A percentile compares a stretch with the other conserved stretches of the same genome.
These are phyloP conservation scores for Starmerella vaccinii DNA, from an alignment of 805 yeast genomes.

Conservation along the genomic window DNA sequence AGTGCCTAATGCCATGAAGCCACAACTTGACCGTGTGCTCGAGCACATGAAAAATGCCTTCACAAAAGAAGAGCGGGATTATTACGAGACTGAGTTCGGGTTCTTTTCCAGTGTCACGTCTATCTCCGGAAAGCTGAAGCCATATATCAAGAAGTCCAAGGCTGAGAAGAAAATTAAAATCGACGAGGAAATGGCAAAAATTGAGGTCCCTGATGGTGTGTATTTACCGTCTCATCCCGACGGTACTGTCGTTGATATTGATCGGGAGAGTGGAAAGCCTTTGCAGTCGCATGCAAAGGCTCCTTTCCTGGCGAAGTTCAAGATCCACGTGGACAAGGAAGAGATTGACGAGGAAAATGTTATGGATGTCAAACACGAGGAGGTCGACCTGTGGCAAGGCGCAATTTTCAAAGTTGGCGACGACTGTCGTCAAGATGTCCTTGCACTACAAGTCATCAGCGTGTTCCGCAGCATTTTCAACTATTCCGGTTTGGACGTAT, in stretches of 20 bases:
- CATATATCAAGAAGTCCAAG: conserved; percentile 84
- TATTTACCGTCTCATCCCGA: conserved; percentile 95
- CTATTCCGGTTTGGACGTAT: conserved; percentile 77
- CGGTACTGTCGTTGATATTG: conserved; percentile 85
- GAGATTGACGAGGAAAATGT: conserved; percentile 22
- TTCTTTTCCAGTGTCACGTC: conserved; percentile 87
- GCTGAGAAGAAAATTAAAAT: conserved; percentile 94
- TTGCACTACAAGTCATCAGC: conserved; percentile 84
- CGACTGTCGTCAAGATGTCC: conserved; percentile 94
- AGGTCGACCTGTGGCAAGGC: conserved; percentile 70
- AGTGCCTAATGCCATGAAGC: conserved; percentile 72
- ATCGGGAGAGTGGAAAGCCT: conserved; percentile 85
- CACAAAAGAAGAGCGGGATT: conserved; percentile 47
- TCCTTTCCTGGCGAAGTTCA: conserved; percentile 94
- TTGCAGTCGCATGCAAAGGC: conserved; percentile 98
- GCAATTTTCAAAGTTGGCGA: conserved; percentile 99
- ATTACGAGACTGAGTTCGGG: conserved; percentile 71
- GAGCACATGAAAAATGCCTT: conserved; percentile 53
- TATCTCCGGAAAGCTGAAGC: conserved; percentile 90
- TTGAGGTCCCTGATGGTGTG: conserved; percentile 66
- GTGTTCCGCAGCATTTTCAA: conserved; percentile 87
- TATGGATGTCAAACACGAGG: conserved; percentile 20
- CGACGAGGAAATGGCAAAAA: conserved; percentile 86
- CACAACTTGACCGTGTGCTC: conserved; percentile 65
- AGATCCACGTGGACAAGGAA: conserved; percentile 46